These are phyloP conservation scores for Botrytis pseudocinerea DNA, from an alignment of 2,329 filamentous ascomycete species.

Conservation along the genomic window DNA sequence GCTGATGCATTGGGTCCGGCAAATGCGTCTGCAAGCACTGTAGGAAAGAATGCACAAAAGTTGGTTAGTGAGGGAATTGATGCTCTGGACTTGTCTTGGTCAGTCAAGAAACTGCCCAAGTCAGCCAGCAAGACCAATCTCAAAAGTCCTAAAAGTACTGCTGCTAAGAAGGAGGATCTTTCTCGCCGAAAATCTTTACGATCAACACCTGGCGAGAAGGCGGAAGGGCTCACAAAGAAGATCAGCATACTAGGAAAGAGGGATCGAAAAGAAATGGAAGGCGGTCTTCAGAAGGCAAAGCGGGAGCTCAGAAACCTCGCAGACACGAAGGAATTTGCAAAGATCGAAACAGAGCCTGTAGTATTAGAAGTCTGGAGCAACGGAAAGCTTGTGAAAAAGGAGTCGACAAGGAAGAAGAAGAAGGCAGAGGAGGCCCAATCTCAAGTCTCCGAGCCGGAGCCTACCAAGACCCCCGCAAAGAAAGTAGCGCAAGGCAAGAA, in stretches of 20 bases:
- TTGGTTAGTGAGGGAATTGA: conserved; percentile 47
- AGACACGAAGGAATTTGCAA: conserved; percentile 62
- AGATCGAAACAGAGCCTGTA: conserved; percentile 59
- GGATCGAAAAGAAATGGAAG: conserved; percentile 54
- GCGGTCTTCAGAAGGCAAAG: conserved; percentile 46
- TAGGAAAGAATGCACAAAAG: conserved; percentile 36
- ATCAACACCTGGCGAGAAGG: conserved; percentile 45
- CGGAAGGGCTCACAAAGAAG: conserved; percentile 49
- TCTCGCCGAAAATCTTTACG: conserved; percentile 45
- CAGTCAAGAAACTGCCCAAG: conserved; percentile 44
- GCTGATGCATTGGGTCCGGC: conserved; percentile 38
- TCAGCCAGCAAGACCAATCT: conserved; percentile 36
- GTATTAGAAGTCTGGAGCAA: conserved; percentile 64
- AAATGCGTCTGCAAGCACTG: conserved; percentile 33
- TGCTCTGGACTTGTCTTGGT: conserved; percentile 50
- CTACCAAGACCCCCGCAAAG: conserved; percentile 10
- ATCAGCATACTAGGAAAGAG: conserved; percentile 61
- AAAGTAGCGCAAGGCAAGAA: conserved; percentile 34
- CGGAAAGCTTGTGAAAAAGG: conserved; percentile 56
- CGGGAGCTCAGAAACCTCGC: conserved; percentile 61
- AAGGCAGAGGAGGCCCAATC: conserved; percentile 38
- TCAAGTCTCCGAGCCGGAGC: conserved; percentile 13
- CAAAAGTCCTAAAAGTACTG: conserved; percentile 38
- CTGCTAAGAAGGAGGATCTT: conserved; percentile 36
- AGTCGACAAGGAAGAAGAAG: conserved; percentile 42